phyloP scores from a whole-genome alignment of 2,329 filamentous ascomycete species.

The Xylaria multiplex region DNA sequence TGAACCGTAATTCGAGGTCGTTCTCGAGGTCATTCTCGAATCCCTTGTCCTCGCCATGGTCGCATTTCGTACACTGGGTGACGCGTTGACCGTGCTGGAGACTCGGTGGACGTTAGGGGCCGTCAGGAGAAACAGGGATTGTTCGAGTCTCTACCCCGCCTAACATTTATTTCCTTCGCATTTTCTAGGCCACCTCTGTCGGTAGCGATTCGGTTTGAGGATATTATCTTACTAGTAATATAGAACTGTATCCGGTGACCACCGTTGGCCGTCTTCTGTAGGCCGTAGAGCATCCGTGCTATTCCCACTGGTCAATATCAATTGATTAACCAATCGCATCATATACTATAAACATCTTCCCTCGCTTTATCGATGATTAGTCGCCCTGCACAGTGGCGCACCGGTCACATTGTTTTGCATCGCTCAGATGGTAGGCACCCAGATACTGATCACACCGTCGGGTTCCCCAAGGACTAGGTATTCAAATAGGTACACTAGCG shows the following conservation, averaged over 20 bases:
- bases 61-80: not conserved
- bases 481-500: constrained; percentile 8
- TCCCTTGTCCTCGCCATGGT: not conserved
- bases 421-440: constrained; percentile 23
- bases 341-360: constrained; percentile 5
- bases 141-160: not conserved
- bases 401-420: constrained; percentile 33
- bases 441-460: constrained; percentile 12
- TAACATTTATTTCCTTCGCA: not conserved
- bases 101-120: constrained; percentile 15
- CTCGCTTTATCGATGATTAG: constrained; percentile 29
- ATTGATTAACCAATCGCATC: constrained; percentile 29
- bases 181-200: not conserved
- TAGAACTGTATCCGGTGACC: constrained; percentile 2
- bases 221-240: not conserved
- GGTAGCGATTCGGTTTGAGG: constrained; percentile 6
- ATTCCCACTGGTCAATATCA: constrained; percentile 22
- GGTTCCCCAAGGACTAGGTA: not conserved
- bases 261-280: constrained; percentile 4
- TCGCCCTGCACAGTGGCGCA: constrained; percentile 34
- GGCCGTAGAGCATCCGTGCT: constrained; percentile 16
- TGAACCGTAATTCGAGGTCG: not conserved
- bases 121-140: not conserved
- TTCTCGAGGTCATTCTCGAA: constrained; percentile 9
- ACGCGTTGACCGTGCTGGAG: not conserved